Evolutionary conservation across 768 basidiomycete genomes (phyloP), one percentile per base, ranked within the genome.

Genomic region (Hericium erinaceus): DNA sequence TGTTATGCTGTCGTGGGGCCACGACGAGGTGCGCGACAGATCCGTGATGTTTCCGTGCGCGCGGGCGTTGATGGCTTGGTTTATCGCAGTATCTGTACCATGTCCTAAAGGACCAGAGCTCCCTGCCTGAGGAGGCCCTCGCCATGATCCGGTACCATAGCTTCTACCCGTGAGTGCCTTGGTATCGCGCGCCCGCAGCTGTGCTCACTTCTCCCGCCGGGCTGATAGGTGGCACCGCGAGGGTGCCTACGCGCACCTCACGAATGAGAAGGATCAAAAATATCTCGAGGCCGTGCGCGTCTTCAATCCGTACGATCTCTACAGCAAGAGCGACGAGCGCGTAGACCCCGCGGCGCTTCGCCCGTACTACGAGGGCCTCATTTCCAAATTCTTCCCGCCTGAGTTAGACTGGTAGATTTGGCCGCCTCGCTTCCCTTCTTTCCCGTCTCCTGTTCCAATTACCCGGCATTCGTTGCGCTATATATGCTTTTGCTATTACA

Each of bases 121-220:
- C 77, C 4, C 83, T 95, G 0, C 92, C 92, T 3, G 78, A 79
- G 40, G 92, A 90, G 64, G 92, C 80, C 0, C 76, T 95, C 28
- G 85, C 87, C 8, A 95, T 95, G 92, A 92, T 95, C 66, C 83
- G 93, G 37, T 95, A 91, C 69, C 93, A 95, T 73, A 90, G 87
- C 65, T 95, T 95, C 78, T 95, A 95, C 73, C 92, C 93, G 71
- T 83, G 64, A 53, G 81, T 69, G 10, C 38, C 18, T 52, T 46
- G 16, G 13, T 24, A 16, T 13, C 11, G 28, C 46, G 26, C 1
- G 22, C 37, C 20, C 16, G 22, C 22, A 28, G 52, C 53, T 3
- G 10, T 33, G 12, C 11, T 58, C 15, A 59, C 37, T 18, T 40
- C 39, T 10, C n/a, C 13, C 1, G 10, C 50, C 18, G 22, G 22